Evolutionary conservation across 345 rosid species (phyloP), one percentile per base, ranked within the genome.

Genomic region (Rhodomyrtus tomentosa): DNA sequence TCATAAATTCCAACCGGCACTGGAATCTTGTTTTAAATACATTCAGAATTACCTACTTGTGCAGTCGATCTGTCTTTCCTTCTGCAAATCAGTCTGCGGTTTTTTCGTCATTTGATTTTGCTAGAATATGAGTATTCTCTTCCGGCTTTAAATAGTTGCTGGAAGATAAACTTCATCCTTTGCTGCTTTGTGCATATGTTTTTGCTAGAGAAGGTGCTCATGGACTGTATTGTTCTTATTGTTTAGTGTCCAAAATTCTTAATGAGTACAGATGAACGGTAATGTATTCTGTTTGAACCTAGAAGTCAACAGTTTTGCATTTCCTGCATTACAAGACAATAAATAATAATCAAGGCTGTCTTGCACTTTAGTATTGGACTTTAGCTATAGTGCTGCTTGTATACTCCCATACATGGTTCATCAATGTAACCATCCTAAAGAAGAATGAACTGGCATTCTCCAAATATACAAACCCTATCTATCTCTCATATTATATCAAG

Each of bases 401-500:
- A 81, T 85, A 59, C 16, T 40, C 80, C 59, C 40, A 49, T 2
- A 40, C 14, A 25, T 29, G 80, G 86, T 84, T 40, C 83, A 59
- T 80, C 42, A 50, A 56, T 55, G 22, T 59, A 81, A 85, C 36
- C 83, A 50, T 62, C 82, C 83, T 83, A 87, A 85, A 83, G 84
- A 85, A 86, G 85, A 85, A 85, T 73, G 86, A 83, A 84, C 56
- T 80, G 84, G 74, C 29, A 79, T 51, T 85, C 82, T 58, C 86
- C 80, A 84, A 68, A 85, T 89, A 73, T 89, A 86, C 86, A 86
- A 68, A 54, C 87, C 85, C 81, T 86, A 80, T 85, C 88, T 86
- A 82, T 84, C 81, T 85, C 62, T 82, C 83, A 84, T 85, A 86
- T 86, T 90, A 92, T 87, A 90, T 89, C 87, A 84, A 88, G 92